Evolutionary conservation across 2,329 filamentous ascomycete species (phyloP), one percentile per base, ranked within the genome.

Genomic region (Cercospora citrullina): DNA sequence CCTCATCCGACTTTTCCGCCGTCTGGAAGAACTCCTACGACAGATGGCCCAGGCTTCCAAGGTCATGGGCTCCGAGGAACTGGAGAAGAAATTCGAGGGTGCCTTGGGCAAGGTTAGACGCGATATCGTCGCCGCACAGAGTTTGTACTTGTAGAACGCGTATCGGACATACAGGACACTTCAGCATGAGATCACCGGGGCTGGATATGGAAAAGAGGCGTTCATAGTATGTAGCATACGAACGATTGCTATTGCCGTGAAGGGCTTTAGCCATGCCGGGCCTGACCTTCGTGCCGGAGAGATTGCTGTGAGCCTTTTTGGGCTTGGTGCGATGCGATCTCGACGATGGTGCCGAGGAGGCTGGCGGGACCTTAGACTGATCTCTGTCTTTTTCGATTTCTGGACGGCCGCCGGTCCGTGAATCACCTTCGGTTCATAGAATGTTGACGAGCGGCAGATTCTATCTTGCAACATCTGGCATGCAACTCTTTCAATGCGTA

Each of bases 21-120:
- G 95, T 21, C 85, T 99, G 33, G 95, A 99, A 81, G 95, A 99
- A 81, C 85, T 97, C 67, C 84, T 99, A 39, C 88, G 95, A 72
- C 95, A 99, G 80, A 96, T 98, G 87, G 94, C 91, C 16, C 92
- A 98, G 81, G 95, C 94, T 26, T 88, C 92, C 72, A 98, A 97
- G 83, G 94, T 97, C 71, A 99, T 99, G 95, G 95, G 95, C 75
- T 97, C 91, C 78, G 93, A 96, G 70, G 95, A 98, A 76, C 84
- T 99, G 66, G 91, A 94, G 77, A 87, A 90, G 78, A 97, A 97
- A 82, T 99, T 99, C 77, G 94, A 97, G 76, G 87, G 89, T 73
- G 91, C 92, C 69, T 83, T 99, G 74, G 85, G 86, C 67, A 95
- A 96, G 86, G 91, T 98, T 64, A 88, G 92, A 80, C 87, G 95